phyloP scores from a whole-genome alignment of 2,329 filamentous ascomycete genomes.

The Gremmenia infestans region DNA sequence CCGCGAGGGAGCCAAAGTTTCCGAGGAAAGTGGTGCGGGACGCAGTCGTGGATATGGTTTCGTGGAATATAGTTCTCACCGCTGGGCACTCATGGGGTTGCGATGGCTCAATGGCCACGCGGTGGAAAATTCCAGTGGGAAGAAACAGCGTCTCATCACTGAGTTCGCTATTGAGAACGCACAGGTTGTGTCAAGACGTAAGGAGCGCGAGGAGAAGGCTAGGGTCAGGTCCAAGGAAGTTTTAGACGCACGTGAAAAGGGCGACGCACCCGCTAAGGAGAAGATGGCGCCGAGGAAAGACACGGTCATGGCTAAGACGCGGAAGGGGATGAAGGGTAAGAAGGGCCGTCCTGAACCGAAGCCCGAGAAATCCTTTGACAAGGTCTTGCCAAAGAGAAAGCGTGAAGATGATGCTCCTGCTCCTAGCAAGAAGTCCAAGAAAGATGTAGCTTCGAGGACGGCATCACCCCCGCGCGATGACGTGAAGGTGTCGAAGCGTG shows the following conservation, averaged over 20 bases:
- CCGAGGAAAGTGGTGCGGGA: constrained; percentile 70
- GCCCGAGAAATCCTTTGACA: constrained; percentile 20
- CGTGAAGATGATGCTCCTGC: constrained; percentile 1
- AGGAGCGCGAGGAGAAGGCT: constrained; percentile 55
- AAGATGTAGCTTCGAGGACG: constrained; percentile 24
- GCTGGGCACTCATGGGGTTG: constrained; percentile 90
- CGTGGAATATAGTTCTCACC: constrained; percentile 91
- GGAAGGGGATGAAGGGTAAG: constrained; percentile 30
- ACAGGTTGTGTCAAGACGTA: constrained; percentile 81
- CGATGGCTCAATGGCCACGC: constrained; percentile 84
- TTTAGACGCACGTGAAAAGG: constrained; percentile 29
- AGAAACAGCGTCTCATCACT: constrained; percentile 84
- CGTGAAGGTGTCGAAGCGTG: constrained; percentile 54
- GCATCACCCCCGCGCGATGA: constrained; percentile 40
- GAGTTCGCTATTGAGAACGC: constrained; percentile 99
- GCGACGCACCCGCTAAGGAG: constrained; percentile 29
- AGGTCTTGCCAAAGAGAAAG: constrained; percentile 16
- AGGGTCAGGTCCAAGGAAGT: constrained; percentile 36
- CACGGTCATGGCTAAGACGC: constrained; percentile 32
- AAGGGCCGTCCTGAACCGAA: constrained; percentile 17
- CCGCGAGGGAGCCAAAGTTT: constrained; percentile 75
- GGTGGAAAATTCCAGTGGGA: constrained; percentile 57
- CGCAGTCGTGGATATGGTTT: constrained; percentile 93
- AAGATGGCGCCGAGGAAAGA: constrained; percentile 31
- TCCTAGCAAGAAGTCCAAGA: constrained; percentile 10